phyloP scores from a whole-genome alignment of 2,329 filamentous ascomycete species.

The Thielaviopsis cerberus region DNA sequence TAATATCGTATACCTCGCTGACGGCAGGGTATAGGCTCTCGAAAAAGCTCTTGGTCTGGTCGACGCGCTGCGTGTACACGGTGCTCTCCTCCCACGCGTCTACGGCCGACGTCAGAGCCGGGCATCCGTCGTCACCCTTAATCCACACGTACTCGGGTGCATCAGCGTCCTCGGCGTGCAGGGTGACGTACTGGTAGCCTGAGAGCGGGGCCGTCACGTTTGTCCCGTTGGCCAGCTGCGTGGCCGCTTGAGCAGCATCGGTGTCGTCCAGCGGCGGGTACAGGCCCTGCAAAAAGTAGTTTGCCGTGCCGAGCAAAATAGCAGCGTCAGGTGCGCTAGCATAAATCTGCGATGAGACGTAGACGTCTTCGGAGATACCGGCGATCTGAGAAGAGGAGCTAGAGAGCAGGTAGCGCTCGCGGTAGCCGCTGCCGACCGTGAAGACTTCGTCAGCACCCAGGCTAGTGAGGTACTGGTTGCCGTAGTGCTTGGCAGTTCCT shows the following conservation, averaged over 20 bases:
- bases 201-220: constrained; percentile 17
- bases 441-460: constrained; percentile 20
- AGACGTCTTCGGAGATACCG: constrained; percentile 19
- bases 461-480: constrained; percentile 18
- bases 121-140: constrained; percentile 21
- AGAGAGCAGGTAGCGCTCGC: constrained; percentile 14
- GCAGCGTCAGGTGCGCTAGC: constrained; percentile 19
- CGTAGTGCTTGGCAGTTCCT: constrained; percentile 21
- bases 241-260: constrained; percentile 15
- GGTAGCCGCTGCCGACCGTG: constrained; percentile 15
- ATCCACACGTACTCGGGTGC: constrained; percentile 22
- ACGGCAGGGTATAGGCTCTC: constrained; percentile 17
- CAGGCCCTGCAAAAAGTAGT: constrained; percentile 20
- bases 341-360: constrained; percentile 18
- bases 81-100: constrained; percentile 17
- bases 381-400: constrained; percentile 17
- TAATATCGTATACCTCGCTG: constrained; percentile 17
- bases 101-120: constrained; percentile 16
- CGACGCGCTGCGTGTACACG: constrained; percentile 15
- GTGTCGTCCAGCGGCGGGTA: constrained; percentile 19
- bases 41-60: constrained; percentile 19
- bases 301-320: constrained; percentile 20
- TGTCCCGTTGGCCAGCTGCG: constrained; percentile 19
- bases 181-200: constrained; percentile 20
- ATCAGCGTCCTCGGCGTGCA: constrained; percentile 17